Evolutionary conservation across 140 eudicot genomes (phyloP).

Genomic region (Senecio squalidus): DNA sequence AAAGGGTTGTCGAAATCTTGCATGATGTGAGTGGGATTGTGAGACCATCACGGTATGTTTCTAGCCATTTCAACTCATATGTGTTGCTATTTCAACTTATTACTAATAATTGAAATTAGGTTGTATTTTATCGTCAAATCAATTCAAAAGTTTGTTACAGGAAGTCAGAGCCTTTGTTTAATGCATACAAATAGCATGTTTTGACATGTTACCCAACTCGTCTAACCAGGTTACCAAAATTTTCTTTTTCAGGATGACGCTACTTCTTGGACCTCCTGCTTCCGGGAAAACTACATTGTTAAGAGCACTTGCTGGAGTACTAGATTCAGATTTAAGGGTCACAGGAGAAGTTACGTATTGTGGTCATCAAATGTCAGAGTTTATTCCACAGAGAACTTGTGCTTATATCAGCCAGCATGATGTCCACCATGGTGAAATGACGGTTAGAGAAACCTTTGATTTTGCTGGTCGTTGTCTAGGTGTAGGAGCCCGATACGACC

Average conservation of each 20-base stretch:
- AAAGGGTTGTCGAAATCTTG: constrained; percentile 44
- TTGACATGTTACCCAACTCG: no score
- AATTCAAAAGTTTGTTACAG: no score
- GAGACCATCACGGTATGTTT: constrained; percentile 53
- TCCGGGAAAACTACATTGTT: constrained; percentile 66
- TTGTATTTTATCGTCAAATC: no score
- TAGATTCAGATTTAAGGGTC: constrained; percentile 41
- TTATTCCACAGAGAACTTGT: constrained; percentile 69
- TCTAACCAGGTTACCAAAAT: neutral
- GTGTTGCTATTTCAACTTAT: no score
- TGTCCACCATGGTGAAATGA: constrained; percentile 74
- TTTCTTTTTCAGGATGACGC: constrained; percentile 50
- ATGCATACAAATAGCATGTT: no score
- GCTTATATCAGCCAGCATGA: constrained; percentile 74
- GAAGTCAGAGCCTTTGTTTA: no score
- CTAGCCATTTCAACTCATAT: neutral
- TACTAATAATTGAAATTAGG: no score
- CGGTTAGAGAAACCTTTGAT: constrained; percentile 72
- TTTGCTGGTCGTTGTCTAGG: constrained; percentile 68
- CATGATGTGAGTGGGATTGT: constrained; percentile 54
- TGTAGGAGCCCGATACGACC: constrained; percentile 66
- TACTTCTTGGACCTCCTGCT: constrained; percentile 83
- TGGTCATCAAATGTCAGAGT: constrained; percentile 62
- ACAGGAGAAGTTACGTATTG: constrained; percentile 55
- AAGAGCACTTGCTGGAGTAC: constrained; percentile 59